phyloP scores from a whole-genome alignment of 2,329 filamentous ascomycete species.

The Trichoderma guizhouense region DNA sequence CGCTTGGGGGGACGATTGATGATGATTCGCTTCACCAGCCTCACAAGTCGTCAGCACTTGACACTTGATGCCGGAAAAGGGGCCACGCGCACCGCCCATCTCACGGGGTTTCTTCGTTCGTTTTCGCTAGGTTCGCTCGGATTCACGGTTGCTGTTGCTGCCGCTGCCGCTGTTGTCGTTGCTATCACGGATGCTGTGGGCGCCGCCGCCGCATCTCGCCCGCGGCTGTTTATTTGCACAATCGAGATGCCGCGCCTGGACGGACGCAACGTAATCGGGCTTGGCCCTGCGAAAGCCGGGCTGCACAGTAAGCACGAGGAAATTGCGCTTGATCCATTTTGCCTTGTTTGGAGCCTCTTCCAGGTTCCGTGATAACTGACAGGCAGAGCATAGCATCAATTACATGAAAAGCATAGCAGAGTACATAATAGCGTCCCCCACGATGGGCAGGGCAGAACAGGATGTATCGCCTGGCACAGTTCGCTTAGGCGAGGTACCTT shows the following conservation, averaged over 20 bases:
- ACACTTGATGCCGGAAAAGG: neutral
- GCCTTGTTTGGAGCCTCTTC: neutral
- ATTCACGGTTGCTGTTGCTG: neutral
- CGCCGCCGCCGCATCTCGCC: neutral
- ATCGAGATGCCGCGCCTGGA: neutral
- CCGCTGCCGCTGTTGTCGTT: neutral
- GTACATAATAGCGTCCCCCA: neutral
- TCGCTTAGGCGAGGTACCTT: neutral
- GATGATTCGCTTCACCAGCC: slow-evolving; percentile 1
- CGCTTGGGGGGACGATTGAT: neutral
- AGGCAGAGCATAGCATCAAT: neutral
- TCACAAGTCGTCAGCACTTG: slow-evolving; percentile 5
- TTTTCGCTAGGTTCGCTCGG: neutral
- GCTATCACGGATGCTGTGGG: neutral
- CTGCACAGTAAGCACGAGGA: neutral
- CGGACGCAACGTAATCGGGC: neutral
- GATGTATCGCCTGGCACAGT: neutral
- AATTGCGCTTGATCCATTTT: neutral
- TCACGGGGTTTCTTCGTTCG: neutral
- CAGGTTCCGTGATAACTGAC: neutral
- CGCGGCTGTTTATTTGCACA: neutral
- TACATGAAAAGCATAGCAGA: neutral
- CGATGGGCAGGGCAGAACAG: neutral
- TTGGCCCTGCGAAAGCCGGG: neutral
- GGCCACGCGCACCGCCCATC: slow-evolving; percentile 10